phyloP scores from a whole-genome alignment of 1,284 basidiomycete genomes.

The Malassezia yamatoensis region DNA sequence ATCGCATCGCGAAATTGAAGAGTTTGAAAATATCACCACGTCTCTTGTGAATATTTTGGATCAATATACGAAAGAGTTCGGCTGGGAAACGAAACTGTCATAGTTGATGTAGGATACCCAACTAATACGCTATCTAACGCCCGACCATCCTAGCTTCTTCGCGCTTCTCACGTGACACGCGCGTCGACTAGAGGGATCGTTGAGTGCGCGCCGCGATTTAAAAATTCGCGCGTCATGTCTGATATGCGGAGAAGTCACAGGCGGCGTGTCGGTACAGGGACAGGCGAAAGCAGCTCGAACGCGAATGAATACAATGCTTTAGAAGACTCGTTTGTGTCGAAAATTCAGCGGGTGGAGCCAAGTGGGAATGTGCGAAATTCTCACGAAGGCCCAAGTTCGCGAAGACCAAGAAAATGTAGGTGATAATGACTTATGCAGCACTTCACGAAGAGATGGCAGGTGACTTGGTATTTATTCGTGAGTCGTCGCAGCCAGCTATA shows the following conservation, averaged over 20 bases:
- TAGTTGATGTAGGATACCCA: too few species aligned
- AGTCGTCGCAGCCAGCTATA: not conserved
- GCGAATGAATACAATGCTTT: not conserved
- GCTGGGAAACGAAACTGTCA: not conserved
- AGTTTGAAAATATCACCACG: slow-evolving; percentile 34
- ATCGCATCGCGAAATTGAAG: slow-evolving; percentile 30
- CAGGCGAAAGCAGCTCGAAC: not conserved
- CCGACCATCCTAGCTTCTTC: not conserved
- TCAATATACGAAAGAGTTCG: slow-evolving; percentile 25
- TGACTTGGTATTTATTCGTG: slow-evolving; percentile 6
- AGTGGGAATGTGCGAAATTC: not conserved
- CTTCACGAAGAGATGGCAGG: slow-evolving; percentile 4
- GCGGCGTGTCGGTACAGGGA: not conserved
- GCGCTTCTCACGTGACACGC: slow-evolving; percentile 12
- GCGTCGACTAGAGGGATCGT: not conserved
- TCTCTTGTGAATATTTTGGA: slow-evolving; percentile 36
- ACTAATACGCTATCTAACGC: too few species aligned
- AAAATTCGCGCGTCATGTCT: slow-evolving; percentile 2
- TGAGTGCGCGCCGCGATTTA: slow-evolving; percentile 9
- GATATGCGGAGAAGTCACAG: slow-evolving; percentile 12
- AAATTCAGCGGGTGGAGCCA: not conserved
- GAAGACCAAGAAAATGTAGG: not conserved
- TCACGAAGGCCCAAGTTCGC: not conserved
- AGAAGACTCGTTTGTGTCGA: not conserved
- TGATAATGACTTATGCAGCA: not conserved